Evolutionary conservation across 257 asterid genomes (phyloP), one percentile per base, ranked within the genome.

Genomic region (Paulownia fortunei): DNA sequence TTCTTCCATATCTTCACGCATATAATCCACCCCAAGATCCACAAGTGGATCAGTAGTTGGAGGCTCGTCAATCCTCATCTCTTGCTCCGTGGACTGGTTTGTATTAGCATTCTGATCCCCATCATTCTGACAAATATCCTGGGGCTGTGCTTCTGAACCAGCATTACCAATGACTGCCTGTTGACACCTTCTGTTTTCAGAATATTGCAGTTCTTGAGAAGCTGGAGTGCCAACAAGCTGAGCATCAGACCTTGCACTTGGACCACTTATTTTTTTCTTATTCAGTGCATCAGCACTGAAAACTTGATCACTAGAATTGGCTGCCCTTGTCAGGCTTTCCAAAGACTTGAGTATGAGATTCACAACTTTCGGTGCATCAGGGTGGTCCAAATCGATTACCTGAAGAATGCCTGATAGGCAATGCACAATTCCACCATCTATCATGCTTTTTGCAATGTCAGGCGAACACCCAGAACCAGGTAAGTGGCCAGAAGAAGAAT

Each of bases 381-480:
- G 99, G 73, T 95, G 94, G 79, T 95, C 99, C 88, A 95, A 87
- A 87, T 95, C 99, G 71, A 93, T 82, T 67, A 87, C 89, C 82
- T 88, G 94, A 81, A 95, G 94, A 82, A 95, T 91, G 66, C 90
- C 89, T 9, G 99, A 93, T 52, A 95, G 81, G 80, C 96, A 93
- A 59, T 85, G 93, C 44, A 88, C 92, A 83, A 95, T 82, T 67
- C 99, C 98, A 69, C 97, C 98, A 84, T 95, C 99, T 80, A 95
- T 93, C 97, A 95, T 90, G 89, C 92, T 89, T 83, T 89, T 95
- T 55, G 99, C 97, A 79, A 93, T 92, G 80, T 95, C 99, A 42
- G 98, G 99, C 12, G 99, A 93, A 80, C 98, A 90, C n/a, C 99
- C 98, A 80, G 98, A 89, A 79, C 94, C 95, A 73, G 98, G 94